Conservation (phyloP, 768 basidiomycete species). For the Trametes cingulata region DNA sequence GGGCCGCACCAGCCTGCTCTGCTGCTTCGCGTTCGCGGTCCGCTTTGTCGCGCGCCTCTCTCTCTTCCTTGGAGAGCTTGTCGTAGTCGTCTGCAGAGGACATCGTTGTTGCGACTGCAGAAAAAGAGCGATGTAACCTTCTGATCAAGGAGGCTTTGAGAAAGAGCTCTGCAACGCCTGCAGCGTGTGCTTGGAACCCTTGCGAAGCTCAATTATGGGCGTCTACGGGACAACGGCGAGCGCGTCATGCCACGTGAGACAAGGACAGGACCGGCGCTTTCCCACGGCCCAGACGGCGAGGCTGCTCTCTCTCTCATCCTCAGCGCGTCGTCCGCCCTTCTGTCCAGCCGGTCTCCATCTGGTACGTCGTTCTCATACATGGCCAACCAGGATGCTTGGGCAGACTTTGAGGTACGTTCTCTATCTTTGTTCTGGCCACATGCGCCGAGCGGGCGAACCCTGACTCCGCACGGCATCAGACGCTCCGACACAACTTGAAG, state of each 20-base stretch:
- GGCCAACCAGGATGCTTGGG: constrained; percentile 64
- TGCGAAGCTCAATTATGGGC: not conserved
- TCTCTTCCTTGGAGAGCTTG: constrained; percentile 73
- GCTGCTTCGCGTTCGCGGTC: constrained; percentile 66
- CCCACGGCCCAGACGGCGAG: constrained; percentile 9
- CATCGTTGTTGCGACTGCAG: constrained; percentile 26
- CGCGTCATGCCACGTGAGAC: constrained; percentile 18
- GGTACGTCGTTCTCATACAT: constrained; percentile 38
- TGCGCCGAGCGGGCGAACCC: not conserved
- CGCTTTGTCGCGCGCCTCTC: constrained; percentile 67
- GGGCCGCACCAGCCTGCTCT: constrained; percentile 77
- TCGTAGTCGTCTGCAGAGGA: constrained; percentile 62
- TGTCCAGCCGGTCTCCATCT: not conserved
- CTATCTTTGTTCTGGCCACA: not conserved
- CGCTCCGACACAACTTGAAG: constrained; percentile 67
- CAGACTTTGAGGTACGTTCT: constrained; percentile 68
- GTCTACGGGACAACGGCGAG: not conserved
- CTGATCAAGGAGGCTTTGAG: not conserved
- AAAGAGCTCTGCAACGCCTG: not conserved
- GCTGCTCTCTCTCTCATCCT: constrained; percentile 12
- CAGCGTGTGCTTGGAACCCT: no score
- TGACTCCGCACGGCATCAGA: constrained; percentile 41
- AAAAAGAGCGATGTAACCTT: constrained; percentile 32
- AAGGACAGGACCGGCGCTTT: not conserved
- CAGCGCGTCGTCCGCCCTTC: constrained; percentile 9